These are phyloP conservation scores for Dothideomycetes sp. DNA, from an alignment of 2,329 filamentous ascomycete species.

Conservation along the genomic window DNA sequence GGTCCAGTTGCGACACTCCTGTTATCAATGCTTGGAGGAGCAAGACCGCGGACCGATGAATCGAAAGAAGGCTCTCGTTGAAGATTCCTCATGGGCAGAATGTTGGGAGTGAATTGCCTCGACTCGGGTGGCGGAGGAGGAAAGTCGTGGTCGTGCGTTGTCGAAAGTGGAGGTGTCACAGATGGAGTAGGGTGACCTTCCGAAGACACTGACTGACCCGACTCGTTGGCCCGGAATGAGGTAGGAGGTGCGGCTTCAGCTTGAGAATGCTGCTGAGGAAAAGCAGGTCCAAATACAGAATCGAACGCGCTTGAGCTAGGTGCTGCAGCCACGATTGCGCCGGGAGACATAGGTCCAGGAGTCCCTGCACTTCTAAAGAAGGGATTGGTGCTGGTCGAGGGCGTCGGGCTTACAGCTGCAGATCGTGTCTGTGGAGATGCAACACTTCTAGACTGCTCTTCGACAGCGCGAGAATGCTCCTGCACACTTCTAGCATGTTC, in stretches of 20 bases:
- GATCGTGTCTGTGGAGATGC: constrained; percentile 22
- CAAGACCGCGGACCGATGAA: constrained; percentile 44
- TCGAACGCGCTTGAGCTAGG: constrained; percentile 26
- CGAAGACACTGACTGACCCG: constrained; percentile 25
- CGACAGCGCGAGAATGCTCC: constrained; percentile 9
- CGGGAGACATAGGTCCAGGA: constrained; percentile 6
- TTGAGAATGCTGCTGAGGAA: constrained; percentile 24
- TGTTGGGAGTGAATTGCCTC: constrained; percentile 65
- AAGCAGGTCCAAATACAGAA: constrained; percentile 27
- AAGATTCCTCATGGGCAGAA: constrained; percentile 54
- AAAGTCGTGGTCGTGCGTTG: constrained; percentile 42
- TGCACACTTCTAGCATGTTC: constrained; percentile 33
- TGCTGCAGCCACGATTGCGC: constrained; percentile 11
- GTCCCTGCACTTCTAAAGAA: constrained; percentile 64
- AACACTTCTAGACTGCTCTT: constrained; percentile 18
- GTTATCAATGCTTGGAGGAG: constrained; percentile 16
- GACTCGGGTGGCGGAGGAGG: constrained; percentile 61
- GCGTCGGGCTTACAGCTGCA: constrained; percentile 56
- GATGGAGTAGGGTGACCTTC: constrained; percentile 47
- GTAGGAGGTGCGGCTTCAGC: constrained; percentile 36
- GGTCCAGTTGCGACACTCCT: not conserved
- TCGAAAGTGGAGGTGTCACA: constrained; percentile 49
- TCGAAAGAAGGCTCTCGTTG: constrained; percentile 55
- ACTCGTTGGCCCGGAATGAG: constrained; percentile 43
- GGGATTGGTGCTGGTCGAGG: constrained; percentile 68